Percentiles rank a stretch among this genome's conserved stretches.
Evolutionary conservation across 495 filamentous ascomycete species (phyloP).

Genomic region (Penicillium cataractarum): DNA sequence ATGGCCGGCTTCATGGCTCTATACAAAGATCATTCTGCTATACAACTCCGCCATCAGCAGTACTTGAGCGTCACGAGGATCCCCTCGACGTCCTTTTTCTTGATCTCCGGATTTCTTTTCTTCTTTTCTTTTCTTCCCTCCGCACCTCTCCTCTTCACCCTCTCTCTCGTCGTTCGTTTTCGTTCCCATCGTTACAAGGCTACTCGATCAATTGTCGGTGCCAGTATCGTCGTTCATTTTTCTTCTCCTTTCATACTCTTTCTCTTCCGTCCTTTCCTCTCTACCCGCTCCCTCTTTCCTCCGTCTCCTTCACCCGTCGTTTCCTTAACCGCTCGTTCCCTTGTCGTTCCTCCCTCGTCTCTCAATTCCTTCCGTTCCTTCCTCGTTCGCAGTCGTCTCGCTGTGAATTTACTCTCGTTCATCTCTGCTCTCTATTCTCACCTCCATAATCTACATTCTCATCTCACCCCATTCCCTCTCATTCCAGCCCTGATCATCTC

Average conservation of each 20-base stretch:
- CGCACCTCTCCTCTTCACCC: background rate
- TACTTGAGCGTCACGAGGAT: background rate
- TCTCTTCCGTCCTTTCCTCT: background rate
- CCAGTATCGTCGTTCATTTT: too few relatives aligned
- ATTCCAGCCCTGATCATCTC: too few relatives aligned
- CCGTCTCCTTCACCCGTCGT: background rate
- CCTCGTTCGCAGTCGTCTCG: background rate
- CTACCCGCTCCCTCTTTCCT: too few relatives aligned
- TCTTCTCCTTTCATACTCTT: background rate
- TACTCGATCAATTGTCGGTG: too few relatives aligned
- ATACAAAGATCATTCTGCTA: too few relatives aligned
- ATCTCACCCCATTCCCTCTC: constrained; percentile 25
- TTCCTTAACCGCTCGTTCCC: background rate
- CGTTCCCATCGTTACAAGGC: too few relatives aligned
- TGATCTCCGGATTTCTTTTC: too few relatives aligned
- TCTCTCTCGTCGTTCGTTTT: background rate
- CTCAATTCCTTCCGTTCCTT: background rate
- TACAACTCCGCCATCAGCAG: too few relatives aligned
- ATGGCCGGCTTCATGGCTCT: too few relatives aligned
- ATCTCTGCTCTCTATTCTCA: constrained; percentile 19
- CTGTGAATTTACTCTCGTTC: background rate
- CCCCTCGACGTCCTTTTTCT: background rate
- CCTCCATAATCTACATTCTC: constrained; percentile 24
- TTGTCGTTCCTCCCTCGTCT: background rate
- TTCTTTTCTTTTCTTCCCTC: background rate